Percentiles rank a stretch among this genome's conserved stretches.
phyloP scores from a whole-genome alignment of 1,284 basidiomycete genomes.

The Rhizoctonia solani region DNA sequence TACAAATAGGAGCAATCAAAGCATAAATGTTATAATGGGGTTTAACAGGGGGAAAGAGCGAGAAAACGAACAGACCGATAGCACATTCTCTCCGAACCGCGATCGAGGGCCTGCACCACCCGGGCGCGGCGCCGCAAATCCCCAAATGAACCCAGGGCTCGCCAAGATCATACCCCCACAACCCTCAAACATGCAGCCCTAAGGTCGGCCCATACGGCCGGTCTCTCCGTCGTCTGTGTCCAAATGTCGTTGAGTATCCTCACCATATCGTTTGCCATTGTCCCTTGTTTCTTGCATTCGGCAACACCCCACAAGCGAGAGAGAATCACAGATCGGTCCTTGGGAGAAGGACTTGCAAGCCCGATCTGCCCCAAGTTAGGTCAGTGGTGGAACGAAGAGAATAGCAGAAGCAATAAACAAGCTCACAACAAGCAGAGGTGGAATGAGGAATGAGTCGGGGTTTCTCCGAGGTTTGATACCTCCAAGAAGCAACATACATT shows the following conservation, averaged over 20 bases:
- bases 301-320: neutral
- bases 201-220: conserved; percentile 10
- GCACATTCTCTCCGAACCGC: no score
- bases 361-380: neutral
- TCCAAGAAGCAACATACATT: conserved; percentile 3
- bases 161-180: neutral
- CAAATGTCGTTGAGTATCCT: neutral
- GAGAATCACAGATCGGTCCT: neutral
- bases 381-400: neutral
- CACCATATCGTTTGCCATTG: neutral
- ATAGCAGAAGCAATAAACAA: neutral
- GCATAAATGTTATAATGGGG: no score
- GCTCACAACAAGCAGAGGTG: conserved; percentile 26
- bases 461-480: conserved; percentile 15
- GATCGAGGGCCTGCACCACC: no score
- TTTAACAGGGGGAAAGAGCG: no score
- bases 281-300: conserved; percentile 2
- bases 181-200: neutral
- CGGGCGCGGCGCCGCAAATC: no score
- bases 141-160: no score
- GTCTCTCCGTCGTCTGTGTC: neutral
- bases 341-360: neutral
- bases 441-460: conserved; percentile 1
- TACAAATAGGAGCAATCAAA: no score
- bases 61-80: no score